phyloP scores from a whole-genome alignment of 78 protist species.

The slime mould (Dictyostelium discoideum) region DNA sequence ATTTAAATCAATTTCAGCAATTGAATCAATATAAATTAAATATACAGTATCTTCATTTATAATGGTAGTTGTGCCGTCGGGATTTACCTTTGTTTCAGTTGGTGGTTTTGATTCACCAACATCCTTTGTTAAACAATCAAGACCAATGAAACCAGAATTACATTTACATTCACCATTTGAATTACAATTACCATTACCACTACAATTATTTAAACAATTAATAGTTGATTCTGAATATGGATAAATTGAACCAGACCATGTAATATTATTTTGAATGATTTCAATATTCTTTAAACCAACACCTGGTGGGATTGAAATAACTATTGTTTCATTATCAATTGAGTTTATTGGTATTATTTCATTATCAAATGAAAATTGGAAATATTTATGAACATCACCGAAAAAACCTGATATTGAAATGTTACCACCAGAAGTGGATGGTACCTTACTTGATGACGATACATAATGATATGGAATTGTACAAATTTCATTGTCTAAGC shows the following conservation, averaged over 20 bases:
- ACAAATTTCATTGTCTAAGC: not conserved
- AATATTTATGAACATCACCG: not conserved
- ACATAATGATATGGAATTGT: not conserved
- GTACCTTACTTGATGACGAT: not conserved
- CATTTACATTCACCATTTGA: slow-evolving; percentile 9
- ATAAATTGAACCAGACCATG: slow-evolving; percentile 6
- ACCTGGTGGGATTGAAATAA: not conserved
- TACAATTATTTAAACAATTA: not conserved
- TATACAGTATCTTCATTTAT: not conserved
- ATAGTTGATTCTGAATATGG: not conserved
- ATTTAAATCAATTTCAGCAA: not conserved
- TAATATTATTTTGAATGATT: not conserved
- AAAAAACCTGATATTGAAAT: not conserved
- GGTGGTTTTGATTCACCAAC: not conserved
- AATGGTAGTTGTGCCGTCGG: not conserved
- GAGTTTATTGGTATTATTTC: not conserved
- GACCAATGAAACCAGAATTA: not conserved
- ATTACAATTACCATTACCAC: not conserved
- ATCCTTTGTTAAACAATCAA: not conserved
- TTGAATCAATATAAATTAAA: not conserved
- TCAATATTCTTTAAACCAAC: not conserved
- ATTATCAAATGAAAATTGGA: not conserved
- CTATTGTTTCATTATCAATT: not conserved
- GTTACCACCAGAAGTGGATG: not conserved
- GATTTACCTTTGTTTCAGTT: not conserved